Conservation (phyloP, 768 basidiomycete species). For the Mrakia hoshinonis region DNA sequence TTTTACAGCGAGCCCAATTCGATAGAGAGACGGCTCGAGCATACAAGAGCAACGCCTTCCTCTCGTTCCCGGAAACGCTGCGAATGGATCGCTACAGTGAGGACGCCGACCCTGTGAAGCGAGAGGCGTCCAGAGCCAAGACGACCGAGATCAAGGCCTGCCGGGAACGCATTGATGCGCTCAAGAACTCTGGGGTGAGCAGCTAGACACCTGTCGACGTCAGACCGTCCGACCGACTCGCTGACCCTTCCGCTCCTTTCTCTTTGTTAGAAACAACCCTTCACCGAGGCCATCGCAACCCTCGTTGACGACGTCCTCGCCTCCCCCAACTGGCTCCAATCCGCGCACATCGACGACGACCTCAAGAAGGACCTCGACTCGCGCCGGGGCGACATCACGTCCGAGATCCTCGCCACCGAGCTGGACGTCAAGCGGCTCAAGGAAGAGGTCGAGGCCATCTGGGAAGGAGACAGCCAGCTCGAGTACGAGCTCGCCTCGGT, state of each 20-base stretch:
- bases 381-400: conserved; percentile 53
- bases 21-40: conserved; percentile 82
- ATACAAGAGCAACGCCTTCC: conserved; percentile 92
- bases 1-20: conserved; percentile 47
- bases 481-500: conserved; percentile 89
- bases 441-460: conserved; percentile 58
- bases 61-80: conserved; percentile 77
- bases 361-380: conserved; percentile 51
- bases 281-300: conserved; percentile 50
- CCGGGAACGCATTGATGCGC: conserved; percentile 58
- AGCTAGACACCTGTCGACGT: too few species aligned
- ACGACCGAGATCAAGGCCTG: conserved; percentile 56
- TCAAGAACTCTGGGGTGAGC: conserved; percentile 44
- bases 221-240: too few species aligned
- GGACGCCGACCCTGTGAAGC: conserved; percentile 61
- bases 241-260: not conserved
- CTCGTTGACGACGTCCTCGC: conserved; percentile 53
- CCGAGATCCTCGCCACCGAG: conserved; percentile 29
- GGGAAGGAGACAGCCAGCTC: conserved; percentile 57
- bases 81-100: conserved; percentile 88
- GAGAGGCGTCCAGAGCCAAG: conserved; percentile 58
- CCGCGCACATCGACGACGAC: conserved; percentile 47
- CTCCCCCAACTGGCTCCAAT: conserved; percentile 3
- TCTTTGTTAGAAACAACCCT: conserved; percentile 52
- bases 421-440: conserved; percentile 27